These are phyloP conservation scores for Thermoascus crustaceus DNA, from an alignment of 2,329 filamentous ascomycete species.

Conservation along the genomic window DNA sequence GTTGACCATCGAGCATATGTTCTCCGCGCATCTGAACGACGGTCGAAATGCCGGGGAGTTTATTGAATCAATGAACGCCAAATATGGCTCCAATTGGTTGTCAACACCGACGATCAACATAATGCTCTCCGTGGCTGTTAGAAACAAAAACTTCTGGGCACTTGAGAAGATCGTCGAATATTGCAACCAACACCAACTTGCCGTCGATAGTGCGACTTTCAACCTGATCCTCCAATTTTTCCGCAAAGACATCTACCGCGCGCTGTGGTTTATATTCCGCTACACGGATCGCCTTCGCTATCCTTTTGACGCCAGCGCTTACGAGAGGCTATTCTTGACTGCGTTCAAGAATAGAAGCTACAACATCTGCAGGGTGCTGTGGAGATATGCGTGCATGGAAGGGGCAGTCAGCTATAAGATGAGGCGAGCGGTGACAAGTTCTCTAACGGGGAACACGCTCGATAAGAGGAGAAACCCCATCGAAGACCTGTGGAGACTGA, in stretches of 20 bases:
- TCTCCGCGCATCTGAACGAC: slow-evolving; percentile 25
- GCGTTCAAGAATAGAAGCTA: slow-evolving; percentile 30
- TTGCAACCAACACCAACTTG: slow-evolving; percentile 21
- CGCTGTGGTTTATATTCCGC: slow-evolving; percentile 16
- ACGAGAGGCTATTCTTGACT: slow-evolving; percentile 34
- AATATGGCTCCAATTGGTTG: slow-evolving; percentile 32
- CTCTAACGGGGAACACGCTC: slow-evolving; percentile 20
- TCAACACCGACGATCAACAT: slow-evolving; percentile 26
- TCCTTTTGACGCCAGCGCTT: slow-evolving; percentile 17
- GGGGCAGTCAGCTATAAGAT: slow-evolving; percentile 25
- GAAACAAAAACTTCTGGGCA: slow-evolving; percentile 18
- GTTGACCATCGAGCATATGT: slow-evolving; percentile 24
- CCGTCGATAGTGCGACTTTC: slow-evolving; percentile 20
- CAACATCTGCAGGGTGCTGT: slow-evolving; percentile 40
- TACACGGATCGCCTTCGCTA: slow-evolving; percentile 14
- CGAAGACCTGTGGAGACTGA: slow-evolving; percentile 14
- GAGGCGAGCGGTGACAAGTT: slow-evolving; percentile 22
- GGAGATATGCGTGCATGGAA: slow-evolving; percentile 40
- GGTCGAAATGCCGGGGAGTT: slow-evolving; percentile 29
- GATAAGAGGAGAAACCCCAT: slow-evolving; percentile 8
- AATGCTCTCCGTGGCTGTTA: slow-evolving; percentile 28
- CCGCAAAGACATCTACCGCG: slow-evolving; percentile 15
- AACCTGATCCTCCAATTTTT: slow-evolving; percentile 22
- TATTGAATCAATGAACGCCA: slow-evolving; percentile 28
- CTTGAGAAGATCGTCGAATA: slow-evolving; percentile 23